Conservation (phyloP, 1,284 basidiomycete species). For the Moniliophthora roreri region DNA sequence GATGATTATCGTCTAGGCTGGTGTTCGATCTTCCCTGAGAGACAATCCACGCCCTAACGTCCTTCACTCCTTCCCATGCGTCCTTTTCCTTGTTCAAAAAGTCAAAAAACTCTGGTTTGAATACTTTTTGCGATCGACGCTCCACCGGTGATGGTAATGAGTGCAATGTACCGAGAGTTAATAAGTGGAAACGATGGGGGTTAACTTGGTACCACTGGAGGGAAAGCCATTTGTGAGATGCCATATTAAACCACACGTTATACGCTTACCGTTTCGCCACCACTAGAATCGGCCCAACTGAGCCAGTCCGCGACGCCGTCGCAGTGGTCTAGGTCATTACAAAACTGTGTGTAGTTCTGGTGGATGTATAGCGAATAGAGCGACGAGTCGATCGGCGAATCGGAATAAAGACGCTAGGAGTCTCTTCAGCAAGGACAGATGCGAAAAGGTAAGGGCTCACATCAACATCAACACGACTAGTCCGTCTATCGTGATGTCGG, state of each 20-base stretch:
- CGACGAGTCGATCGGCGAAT: conserved; percentile 89
- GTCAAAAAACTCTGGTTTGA: conserved; percentile 76
- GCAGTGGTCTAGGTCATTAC: conserved; percentile 76
- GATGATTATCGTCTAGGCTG: conserved; percentile 4
- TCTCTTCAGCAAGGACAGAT: background rate
- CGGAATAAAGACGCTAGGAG: conserved; percentile 57
- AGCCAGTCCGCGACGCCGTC: conserved; percentile 74
- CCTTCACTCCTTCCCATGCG: conserved; percentile 56
- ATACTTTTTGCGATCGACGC: conserved; percentile 75
- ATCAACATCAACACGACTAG: conserved; percentile 81
- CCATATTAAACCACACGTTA: too few relatives aligned
- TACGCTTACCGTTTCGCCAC: conserved; percentile 66
- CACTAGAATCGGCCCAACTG: conserved; percentile 78
- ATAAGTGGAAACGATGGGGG: conserved; percentile 83
- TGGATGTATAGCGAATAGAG: conserved; percentile 90
- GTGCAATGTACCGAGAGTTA: conserved; percentile 78
- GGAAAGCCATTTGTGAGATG: background rate
- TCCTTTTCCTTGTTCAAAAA: conserved; percentile 51
- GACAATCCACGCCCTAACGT: conserved; percentile 58
- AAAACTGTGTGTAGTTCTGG: conserved; percentile 90
- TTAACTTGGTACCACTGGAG: conserved; percentile 74
- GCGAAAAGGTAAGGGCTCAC: conserved; percentile 41
- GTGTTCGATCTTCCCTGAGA: conserved; percentile 26
- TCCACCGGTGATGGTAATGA: conserved; percentile 85
- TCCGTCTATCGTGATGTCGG: conserved; percentile 57